These are phyloP conservation scores for Fusarium sp. DNA, from an alignment of 2,329 filamentous ascomycete species.

Conservation along the genomic window DNA sequence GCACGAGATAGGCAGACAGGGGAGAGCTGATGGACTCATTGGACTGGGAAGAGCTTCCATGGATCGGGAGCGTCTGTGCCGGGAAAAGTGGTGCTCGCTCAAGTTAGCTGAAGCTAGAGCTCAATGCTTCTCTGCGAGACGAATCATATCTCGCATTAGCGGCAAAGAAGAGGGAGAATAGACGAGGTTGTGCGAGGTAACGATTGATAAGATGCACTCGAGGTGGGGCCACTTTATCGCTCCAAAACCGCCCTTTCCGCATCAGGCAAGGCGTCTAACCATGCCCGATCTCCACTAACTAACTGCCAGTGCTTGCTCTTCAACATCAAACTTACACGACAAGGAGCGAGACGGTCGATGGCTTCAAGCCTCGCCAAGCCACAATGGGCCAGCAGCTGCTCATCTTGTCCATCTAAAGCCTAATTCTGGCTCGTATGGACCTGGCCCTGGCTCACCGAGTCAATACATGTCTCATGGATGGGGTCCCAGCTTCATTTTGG, in stretches of 20 bases:
- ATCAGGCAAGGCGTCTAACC: not conserved
- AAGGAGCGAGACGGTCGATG: slow-evolving; percentile 24
- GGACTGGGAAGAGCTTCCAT: slow-evolving; percentile 1
- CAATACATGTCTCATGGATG: slow-evolving; percentile 1
- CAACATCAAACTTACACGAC: slow-evolving; percentile 13
- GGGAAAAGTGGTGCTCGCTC: slow-evolving; percentile 5
- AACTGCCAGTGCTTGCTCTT: not conserved
- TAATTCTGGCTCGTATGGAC: slow-evolving; percentile 9
- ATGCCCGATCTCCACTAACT: not conserved
- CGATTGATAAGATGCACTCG: slow-evolving; percentile 45
- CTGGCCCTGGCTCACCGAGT: slow-evolving; percentile 25
- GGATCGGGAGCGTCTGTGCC: slow-evolving; percentile 21
- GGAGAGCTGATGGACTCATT: slow-evolving; percentile 11
- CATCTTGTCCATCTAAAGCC: slow-evolving; percentile 27
- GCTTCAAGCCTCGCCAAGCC: slow-evolving; percentile 33
- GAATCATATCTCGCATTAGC: slow-evolving; percentile 23
- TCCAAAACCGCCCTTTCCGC: not conserved
- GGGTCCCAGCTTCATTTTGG: slow-evolving; percentile 17
- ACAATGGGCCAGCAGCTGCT: slow-evolving; percentile 24
- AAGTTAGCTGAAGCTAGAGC: not conserved
- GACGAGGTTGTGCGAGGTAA: slow-evolving; percentile 7
- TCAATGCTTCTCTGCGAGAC: slow-evolving; percentile 7
- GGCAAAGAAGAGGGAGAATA: slow-evolving; percentile 1
- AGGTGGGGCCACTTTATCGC: slow-evolving; percentile 2
- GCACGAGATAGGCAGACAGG: slow-evolving; percentile 19